phyloP scores from a whole-genome alignment of 2,329 filamentous ascomycete species.

The Microdochium bolleyi region DNA sequence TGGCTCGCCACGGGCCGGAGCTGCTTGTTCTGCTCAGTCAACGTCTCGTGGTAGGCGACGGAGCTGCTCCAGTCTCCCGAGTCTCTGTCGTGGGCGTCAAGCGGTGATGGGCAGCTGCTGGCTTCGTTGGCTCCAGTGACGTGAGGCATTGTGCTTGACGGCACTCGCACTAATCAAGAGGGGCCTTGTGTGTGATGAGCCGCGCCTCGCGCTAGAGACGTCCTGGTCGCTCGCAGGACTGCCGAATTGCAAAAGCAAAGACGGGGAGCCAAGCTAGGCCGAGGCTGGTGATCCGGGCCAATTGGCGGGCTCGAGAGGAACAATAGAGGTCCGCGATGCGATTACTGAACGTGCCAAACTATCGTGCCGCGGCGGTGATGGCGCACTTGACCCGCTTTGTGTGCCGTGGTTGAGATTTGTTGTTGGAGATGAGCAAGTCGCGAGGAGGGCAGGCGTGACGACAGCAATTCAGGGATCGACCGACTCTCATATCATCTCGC shows the following conservation, averaged over 20 bases:
- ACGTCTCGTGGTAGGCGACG: slow-evolving; percentile 15
- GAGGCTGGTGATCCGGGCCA: too few species aligned
- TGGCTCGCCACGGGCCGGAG: background rate
- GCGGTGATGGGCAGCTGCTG: slow-evolving; percentile 8
- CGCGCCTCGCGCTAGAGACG: too few species aligned
- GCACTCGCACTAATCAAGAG: background rate
- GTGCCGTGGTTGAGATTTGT: too few species aligned
- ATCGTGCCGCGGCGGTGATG: too few species aligned
- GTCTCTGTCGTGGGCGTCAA: slow-evolving; percentile 4
- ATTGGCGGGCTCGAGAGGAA: background rate
- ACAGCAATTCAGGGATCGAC: too few species aligned
- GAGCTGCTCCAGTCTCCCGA: slow-evolving; percentile 8
- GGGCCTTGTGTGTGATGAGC: background rate
- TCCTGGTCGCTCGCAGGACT: too few species aligned
- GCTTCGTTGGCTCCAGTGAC: slow-evolving; percentile 3
- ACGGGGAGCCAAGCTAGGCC: too few species aligned
- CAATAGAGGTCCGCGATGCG: background rate
- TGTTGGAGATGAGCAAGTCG: too few species aligned
- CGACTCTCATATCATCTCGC: too few species aligned
- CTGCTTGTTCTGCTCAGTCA: slow-evolving; percentile 12
- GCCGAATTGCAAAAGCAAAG: too few species aligned
- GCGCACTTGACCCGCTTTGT: too few species aligned
- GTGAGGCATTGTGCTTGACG: slow-evolving; percentile 1
- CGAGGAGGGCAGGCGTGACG: too few species aligned
- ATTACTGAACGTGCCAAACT: background rate